Evolutionary conservation across 176 grass and related monocot genomes (phyloP), one percentile per base, ranked within the genome.

Genomic region (Carex scoparia): DNA sequence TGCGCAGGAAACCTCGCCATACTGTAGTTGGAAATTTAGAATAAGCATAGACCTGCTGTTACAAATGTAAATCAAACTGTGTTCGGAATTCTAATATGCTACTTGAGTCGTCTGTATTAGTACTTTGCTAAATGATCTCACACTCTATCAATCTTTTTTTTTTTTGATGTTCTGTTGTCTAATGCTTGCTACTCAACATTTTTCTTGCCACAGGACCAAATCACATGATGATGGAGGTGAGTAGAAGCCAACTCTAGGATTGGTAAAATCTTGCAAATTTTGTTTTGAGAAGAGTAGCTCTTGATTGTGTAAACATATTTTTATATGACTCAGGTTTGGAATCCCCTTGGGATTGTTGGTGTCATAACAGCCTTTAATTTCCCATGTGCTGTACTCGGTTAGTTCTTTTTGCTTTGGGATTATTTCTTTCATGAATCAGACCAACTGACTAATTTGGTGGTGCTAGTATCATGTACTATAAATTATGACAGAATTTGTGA

Each of bases 171-270:
- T 38, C 76, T 81, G 35, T 69, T 68, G 35, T 46, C 64, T 86
- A 53, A 72, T 86, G 68, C 23, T 68, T 83, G 40, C 42, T 27
- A 11, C 81, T 59, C 37, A 7, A 67, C 33, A 16, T 90, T 59
- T 80, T 31, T 5, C 61, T 61, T 16, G 90, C 86, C 80, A 9
- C 96, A 98, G 96, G 96, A 31, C 96, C 93, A 5, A 95, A 98
- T 86, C 96, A 98, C 89, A 95, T 95, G 91, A 98, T 98, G 96
- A 93, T 98, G 96, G 96, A 98, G 91, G 93, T 97, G 51, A 32
- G 86, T 65, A 84, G 3, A 79, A 58, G 11, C 14, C 61, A 82
- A 49, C 32, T 46, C 63, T 82, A 74, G 15, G 3, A 79, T 86
- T 83, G 49, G 27, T 69, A 85, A 67, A 68, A 82, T 57, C 13